phyloP scores from a whole-genome alignment of 1,139 yeast species.

The Pneumocystis canis region DNA sequence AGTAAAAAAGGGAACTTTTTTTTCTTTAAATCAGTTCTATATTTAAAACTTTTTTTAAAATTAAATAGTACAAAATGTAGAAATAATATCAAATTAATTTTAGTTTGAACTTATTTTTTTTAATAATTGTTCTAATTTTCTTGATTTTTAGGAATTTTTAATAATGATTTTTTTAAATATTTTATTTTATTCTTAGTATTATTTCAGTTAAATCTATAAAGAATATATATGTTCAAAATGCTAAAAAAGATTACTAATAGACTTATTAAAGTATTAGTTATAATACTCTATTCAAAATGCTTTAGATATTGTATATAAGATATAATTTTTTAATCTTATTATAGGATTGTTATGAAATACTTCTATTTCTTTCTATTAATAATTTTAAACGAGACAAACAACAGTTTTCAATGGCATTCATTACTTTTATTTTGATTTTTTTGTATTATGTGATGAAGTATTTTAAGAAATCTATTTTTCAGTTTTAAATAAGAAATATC shows the following conservation, averaged over 20 bases:
- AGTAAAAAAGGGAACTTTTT: neutral
- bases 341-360: conserved; percentile 17
- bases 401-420: conserved; percentile 85
- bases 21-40: neutral
- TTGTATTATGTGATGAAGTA: conserved; percentile 69
- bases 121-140: neutral
- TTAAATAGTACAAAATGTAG: neutral
- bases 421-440: conserved; percentile 68
- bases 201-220: conserved; percentile 1
- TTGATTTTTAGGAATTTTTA: neutral
- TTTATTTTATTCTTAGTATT: neutral
- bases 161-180: neutral
- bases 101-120: neutral
- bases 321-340: conserved; percentile 19
- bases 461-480: conserved; percentile 87
- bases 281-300: conserved; percentile 13
- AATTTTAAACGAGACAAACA: conserved; percentile 29
- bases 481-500: conserved; percentile 83
- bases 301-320: conserved; percentile 8
- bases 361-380: conserved; percentile 32
- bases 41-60: neutral
- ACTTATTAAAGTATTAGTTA: conserved; percentile 12
- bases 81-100: neutral
- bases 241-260: conserved; percentile 2
- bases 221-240: neutral